Percentiles rank a stretch among this genome's conserved stretches.
Evolutionary conservation across 176 grass and related monocot species (phyloP).

Genomic region (Ampelocalamus luodianensis): DNA sequence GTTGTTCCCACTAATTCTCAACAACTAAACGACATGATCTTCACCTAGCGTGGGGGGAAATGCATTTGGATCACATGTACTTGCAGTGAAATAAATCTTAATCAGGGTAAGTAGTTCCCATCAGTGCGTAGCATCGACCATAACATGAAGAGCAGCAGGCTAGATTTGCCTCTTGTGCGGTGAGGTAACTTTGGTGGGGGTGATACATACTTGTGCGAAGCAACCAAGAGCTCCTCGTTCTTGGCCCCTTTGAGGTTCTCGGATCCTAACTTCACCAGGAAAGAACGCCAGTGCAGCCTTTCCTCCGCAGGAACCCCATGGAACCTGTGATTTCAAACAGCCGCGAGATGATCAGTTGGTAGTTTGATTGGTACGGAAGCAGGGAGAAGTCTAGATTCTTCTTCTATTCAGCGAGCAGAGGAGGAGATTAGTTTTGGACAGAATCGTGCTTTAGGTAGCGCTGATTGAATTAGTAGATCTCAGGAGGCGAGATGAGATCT

Average conservation of each 20-base stretch:
- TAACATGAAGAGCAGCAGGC: background rate
- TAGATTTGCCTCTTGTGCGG: background rate
- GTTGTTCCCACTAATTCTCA: background rate
- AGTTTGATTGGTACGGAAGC: no score
- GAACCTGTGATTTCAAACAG: conserved; percentile 47
- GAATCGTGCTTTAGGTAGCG: background rate
- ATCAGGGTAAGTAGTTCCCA: background rate
- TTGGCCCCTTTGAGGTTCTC: conserved; percentile 94
- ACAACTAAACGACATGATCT: background rate
- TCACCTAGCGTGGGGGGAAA: background rate
- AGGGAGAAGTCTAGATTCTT: background rate
- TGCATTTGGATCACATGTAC: background rate
- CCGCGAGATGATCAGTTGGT: background rate
- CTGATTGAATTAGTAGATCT: conserved; percentile 23
- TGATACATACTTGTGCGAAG: conserved; percentile 79
- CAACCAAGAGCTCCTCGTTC: conserved; percentile 89
- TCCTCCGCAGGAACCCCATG: conserved; percentile 97
- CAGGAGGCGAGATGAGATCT: conserved; percentile 3
- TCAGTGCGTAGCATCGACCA: background rate
- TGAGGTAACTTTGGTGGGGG: no score
- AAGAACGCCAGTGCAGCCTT: conserved; percentile 92
- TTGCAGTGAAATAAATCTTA: background rate
- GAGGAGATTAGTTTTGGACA: background rate
- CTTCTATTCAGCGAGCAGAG: background rate
- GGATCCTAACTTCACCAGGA: conserved; percentile 86